Conservation (phyloP, 2,329 filamentous ascomycete genomes). For the Trichoderma guizhouense region DNA sequence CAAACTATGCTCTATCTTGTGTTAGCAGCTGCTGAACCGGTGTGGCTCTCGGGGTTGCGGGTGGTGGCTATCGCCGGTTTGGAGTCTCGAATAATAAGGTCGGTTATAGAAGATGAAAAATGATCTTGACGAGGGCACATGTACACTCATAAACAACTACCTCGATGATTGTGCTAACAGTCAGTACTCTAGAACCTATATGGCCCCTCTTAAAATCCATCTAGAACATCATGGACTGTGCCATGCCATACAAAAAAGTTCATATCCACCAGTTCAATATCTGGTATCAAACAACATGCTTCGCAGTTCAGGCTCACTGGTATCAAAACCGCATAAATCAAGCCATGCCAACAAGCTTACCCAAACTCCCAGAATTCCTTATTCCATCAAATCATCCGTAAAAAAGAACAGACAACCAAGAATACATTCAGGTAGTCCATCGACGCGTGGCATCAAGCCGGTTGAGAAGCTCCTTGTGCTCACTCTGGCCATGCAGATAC, state of each 20-base stretch:
- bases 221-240: background rate
- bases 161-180: background rate
- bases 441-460: slow-evolving; percentile 52
- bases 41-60: background rate
- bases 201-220: background rate
- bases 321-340: background rate
- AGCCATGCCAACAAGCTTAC: background rate
- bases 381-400: background rate
- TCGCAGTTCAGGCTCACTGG: background rate
- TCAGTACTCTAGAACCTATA: background rate
- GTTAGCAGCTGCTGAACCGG: background rate
- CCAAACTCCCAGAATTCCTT: background rate
- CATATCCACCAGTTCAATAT: background rate
- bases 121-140: no score
- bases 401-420: background rate
- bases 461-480: slow-evolving; percentile 75
- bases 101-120: no score
- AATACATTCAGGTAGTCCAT: background rate
- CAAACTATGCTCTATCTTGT: background rate
- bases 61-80: background rate
- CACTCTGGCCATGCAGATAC: slow-evolving; percentile 66
- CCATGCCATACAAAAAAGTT: background rate
- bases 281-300: background rate
- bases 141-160: background rate
- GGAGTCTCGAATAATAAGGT: no score